These are phyloP conservation scores for Rhynchospora breviuscula DNA, from an alignment of 176 grass and related monocot genomes.

Conservation along the genomic window DNA sequence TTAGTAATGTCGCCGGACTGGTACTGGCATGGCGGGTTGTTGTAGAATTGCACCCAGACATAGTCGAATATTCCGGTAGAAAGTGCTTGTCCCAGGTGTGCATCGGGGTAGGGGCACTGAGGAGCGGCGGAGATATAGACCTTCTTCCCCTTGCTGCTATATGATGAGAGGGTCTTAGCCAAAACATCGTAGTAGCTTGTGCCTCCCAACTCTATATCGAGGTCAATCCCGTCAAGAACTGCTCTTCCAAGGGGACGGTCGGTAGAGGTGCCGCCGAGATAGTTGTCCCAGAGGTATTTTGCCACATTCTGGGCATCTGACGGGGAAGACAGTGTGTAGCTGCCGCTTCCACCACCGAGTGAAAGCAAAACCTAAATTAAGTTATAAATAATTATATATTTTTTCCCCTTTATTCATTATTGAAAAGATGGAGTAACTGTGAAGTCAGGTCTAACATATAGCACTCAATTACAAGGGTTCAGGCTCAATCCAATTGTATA, in stretches of 20 bases:
- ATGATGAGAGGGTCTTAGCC: constrained; percentile 27
- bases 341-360: constrained; percentile 36
- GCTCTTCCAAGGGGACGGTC: constrained; percentile 50
- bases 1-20: constrained; percentile 14
- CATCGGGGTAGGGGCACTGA: constrained; percentile 54
- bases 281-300: constrained; percentile 66
- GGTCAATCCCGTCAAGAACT: constrained; percentile 66
- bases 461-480: too few species aligned
- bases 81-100: constrained; percentile 28
- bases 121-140: constrained; percentile 42
- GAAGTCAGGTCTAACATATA: too few species aligned
- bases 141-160: constrained; percentile 1
- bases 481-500: too few species aligned
- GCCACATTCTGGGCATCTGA: constrained; percentile 53
- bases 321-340: constrained; percentile 38
- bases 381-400: too few species aligned
- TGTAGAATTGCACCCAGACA: constrained; percentile 96
- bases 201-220: constrained; percentile 46
- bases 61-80: constrained; percentile 62
- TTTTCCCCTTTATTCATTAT: too few species aligned
- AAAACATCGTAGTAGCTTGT: constrained; percentile 40
- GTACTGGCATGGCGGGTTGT: constrained; percentile 63
- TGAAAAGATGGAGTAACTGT: too few species aligned
- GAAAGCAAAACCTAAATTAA: constrained; percentile 44
- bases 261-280: constrained; percentile 31